Evolutionary conservation across 2,329 filamentous ascomycete species (phyloP), one percentile per base, ranked within the genome.

Genomic region (Hypoxylon sp.): DNA sequence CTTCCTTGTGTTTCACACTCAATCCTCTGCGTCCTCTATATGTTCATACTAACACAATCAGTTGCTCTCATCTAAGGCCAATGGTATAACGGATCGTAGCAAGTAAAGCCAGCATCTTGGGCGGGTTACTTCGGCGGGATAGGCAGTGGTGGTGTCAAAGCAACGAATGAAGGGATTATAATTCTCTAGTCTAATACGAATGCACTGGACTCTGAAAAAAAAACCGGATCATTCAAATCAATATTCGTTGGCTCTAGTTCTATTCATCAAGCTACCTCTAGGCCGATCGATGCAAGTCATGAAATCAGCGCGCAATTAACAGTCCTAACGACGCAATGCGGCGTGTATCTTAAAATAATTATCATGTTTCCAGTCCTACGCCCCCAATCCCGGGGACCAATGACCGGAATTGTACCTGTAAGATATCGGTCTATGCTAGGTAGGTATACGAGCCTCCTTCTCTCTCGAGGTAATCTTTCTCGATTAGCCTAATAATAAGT

Each of bases 381-480:
- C 23, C 5, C 21, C 21, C 6, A 21, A 58, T n/a, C 11, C 34
- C 46, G 23, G 43, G 41, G 30, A 30, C 38, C 25, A 50, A 69
- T 38, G 32, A 38, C 53, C 19, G 36, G 41, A 48, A 17, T 41
- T 45, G 5, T 19, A 45, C 28, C 3, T 36, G 38, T 9, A 57
- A 25, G 25, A 19, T 14, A 59, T 19, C 1, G 3, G 30, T 64
- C 66, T 81, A 93, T 67, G 91, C 90, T 61, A 93, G 80, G 76
- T 95, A 95, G 10, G 83, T 86, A 78, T 94, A 94, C 41, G 83
- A 80, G 58, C 89, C 89, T 21, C 90, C 92, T 68, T 91, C 90
- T 51, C 93, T 86, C 79, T 97, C 94, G 74, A 97, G 89, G 75
- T 97, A 97, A 72, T 97, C 94, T 81, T 97, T 97, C 77, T 97